A percentile compares a stretch with the other conserved stretches of the same genome.
These are phyloP conservation scores for Tinospora cordifolia DNA, from an alignment of 164 flowering plant species.

Conservation along the genomic window DNA sequence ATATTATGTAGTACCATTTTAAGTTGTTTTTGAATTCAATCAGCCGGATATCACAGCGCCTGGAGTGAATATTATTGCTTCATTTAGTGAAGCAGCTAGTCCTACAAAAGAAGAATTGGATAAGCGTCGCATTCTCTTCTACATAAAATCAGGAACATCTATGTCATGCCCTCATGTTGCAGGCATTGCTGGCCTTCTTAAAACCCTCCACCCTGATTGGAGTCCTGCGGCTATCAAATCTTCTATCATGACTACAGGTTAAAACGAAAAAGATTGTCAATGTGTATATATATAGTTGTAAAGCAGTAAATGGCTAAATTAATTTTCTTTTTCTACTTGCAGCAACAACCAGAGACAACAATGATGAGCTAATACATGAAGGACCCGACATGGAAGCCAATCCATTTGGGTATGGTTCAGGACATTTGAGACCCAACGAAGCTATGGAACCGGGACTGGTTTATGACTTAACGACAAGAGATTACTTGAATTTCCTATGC, in stretches of 20 bases:
- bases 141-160: slow-evolving; percentile 24
- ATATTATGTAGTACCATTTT: background rate
- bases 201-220: slow-evolving; percentile 26
- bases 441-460: slow-evolving; percentile 59
- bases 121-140: slow-evolving; percentile 12
- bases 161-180: slow-evolving; percentile 35
- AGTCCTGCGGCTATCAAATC: slow-evolving; percentile 29
- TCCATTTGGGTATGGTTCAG: slow-evolving; percentile 44
- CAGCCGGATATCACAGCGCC: slow-evolving; percentile 34
- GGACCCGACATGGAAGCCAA: slow-evolving; percentile 18
- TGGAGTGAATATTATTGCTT: slow-evolving; percentile 21
- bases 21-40: background rate
- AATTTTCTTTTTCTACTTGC: slow-evolving; percentile 5
- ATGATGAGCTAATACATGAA: slow-evolving; percentile 24
- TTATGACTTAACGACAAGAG: slow-evolving; percentile 38
- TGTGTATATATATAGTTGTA: too few relatives aligned
- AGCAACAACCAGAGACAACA: slow-evolving; percentile 42
- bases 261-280: background rate
- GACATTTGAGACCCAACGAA: slow-evolving; percentile 42
- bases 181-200: slow-evolving; percentile 26
- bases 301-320: too few relatives aligned
- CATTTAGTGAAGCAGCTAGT: slow-evolving; percentile 9
- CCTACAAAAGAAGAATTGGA: slow-evolving; percentile 3
- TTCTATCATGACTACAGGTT: slow-evolving; percentile 33
- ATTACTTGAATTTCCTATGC: slow-evolving; percentile 50